phyloP scores from a whole-genome alignment of 2,329 filamentous ascomycete species.

The Nothophaeocryptopus gaeumannii region DNA sequence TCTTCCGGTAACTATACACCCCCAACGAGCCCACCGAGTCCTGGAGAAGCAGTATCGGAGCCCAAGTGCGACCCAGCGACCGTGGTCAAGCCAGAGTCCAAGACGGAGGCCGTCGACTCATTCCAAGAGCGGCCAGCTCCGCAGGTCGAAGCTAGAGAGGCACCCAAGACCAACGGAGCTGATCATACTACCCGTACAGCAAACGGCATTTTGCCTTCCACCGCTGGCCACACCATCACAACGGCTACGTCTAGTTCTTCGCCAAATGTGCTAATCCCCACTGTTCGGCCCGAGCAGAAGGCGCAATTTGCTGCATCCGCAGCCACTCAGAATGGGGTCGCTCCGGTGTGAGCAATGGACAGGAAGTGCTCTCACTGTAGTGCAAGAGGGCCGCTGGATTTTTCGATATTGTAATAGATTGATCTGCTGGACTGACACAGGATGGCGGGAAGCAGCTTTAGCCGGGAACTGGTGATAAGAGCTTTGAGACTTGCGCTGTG shows the following conservation, averaged over 20 bases:
- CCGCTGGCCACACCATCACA: conserved; percentile 8
- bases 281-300: neutral
- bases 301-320: conserved; percentile 1
- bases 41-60: conserved; percentile 2
- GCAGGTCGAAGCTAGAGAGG: conserved; percentile 3
- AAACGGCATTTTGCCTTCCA: conserved; percentile 3
- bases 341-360: neutral
- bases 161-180: neutral
- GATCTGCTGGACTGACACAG: too few relatives aligned
- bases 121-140: neutral
- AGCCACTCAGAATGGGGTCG: conserved; percentile 2
- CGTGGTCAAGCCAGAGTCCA: neutral
- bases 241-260: conserved; percentile 7
- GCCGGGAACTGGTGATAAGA: too few relatives aligned
- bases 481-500: too few relatives aligned
- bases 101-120: neutral
- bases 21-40: conserved; percentile 20
- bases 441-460: too few relatives aligned
- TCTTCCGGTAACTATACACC: conserved; percentile 15
- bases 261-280: conserved; percentile 11
- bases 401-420: too few relatives aligned
- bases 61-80: conserved; percentile 6
- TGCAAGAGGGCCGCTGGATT: too few relatives aligned
- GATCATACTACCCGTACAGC: neutral
- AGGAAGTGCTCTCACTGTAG: too few relatives aligned